A percentile compares a stretch with the other conserved stretches of the same genome.
Evolutionary conservation across 2,329 filamentous ascomycete genomes (phyloP).

Genomic region (Calonectria pteridis): DNA sequence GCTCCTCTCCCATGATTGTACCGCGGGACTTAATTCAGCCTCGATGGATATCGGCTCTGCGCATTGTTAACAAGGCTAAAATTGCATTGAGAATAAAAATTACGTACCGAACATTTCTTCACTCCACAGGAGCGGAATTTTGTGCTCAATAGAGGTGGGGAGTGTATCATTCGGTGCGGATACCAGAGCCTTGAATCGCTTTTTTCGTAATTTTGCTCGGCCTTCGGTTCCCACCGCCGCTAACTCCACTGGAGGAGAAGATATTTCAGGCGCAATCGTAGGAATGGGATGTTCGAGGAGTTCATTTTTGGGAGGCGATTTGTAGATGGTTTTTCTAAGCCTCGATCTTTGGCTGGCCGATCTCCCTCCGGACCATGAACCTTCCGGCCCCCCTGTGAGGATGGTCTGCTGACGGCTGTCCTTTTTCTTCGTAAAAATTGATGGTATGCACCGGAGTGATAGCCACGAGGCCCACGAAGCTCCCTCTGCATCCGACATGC

Average conservation of each 20-base stretch:
- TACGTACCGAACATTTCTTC: not conserved
- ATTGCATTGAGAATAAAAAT: not conserved
- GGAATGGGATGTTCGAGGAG: not conserved
- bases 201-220: not conserved
- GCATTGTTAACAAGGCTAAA: not conserved
- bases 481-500: not conserved
- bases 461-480: not conserved
- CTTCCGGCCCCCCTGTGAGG: not conserved
- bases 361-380: not conserved
- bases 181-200: not conserved
- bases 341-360: not conserved
- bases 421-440: not conserved
- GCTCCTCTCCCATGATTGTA: not conserved
- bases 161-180: not conserved
- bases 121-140: not conserved
- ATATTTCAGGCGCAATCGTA: not conserved
- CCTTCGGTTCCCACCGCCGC: not conserved
- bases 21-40: not conserved
- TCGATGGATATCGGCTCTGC: not conserved
- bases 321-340: not conserved
- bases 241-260: not conserved
- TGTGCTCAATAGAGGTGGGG: not conserved
- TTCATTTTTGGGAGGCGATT: not conserved
- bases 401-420: not conserved
- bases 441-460: not conserved